A percentile compares a stretch with the other conserved stretches of the same genome.
These are phyloP conservation scores for Dioscorea cayenensis DNA, from an alignment of 116 monocot genomes.

Conservation along the genomic window DNA sequence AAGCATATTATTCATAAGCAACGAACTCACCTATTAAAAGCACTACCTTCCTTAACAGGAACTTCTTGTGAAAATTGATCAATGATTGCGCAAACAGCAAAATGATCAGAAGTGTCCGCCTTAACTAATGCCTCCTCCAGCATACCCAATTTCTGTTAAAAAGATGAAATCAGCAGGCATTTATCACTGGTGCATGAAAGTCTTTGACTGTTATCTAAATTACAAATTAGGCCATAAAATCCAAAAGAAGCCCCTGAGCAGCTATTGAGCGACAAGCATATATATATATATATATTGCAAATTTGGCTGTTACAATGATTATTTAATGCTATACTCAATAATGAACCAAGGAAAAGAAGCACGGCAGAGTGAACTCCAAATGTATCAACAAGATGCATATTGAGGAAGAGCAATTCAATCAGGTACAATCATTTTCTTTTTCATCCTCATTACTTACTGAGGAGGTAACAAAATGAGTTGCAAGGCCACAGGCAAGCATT, in stretches of 20 bases:
- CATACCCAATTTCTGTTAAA: constrained; percentile 48
- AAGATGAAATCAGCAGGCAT: constrained; percentile 2
- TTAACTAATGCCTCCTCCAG: constrained; percentile 60
- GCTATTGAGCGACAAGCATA: too few relatives aligned
- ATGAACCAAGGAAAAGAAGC: too few relatives aligned
- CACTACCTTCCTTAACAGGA: constrained; percentile 54
- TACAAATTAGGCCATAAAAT: too few relatives aligned
- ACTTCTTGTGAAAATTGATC: constrained; percentile 58
- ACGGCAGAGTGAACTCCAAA: too few relatives aligned
- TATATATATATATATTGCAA: too few relatives aligned
- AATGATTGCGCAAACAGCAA: constrained; percentile 57
- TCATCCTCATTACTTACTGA: constrained; percentile 26
- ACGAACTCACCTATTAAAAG: constrained; percentile 48
- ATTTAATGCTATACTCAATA: too few relatives aligned
- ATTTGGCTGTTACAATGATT: too few relatives aligned
- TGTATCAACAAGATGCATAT: not conserved
- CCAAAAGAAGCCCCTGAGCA: too few relatives aligned
- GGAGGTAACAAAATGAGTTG: constrained; percentile 87
- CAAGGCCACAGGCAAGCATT: constrained; percentile 98
- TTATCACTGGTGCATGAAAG: not conserved
- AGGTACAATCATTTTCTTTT: not conserved
- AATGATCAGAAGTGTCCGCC: constrained; percentile 48
- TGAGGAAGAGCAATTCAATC: not conserved
- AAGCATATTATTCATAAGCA: not conserved
- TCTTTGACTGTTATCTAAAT: too few relatives aligned